phyloP scores from a whole-genome alignment of 2,329 filamentous ascomycete genomes.

The Parascedosporium putredinis region DNA sequence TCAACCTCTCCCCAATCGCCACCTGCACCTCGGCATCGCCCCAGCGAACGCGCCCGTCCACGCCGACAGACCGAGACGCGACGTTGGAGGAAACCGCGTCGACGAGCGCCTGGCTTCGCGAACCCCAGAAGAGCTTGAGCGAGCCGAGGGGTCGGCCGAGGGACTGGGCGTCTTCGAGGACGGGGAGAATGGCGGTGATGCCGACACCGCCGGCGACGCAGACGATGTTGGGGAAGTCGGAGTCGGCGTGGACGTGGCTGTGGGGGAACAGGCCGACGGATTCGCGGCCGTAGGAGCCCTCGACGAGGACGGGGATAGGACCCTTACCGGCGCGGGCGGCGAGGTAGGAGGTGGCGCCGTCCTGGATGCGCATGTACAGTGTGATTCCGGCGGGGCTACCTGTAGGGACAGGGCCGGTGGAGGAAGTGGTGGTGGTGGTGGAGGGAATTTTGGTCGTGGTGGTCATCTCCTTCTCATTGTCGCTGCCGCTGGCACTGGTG shows the following conservation, averaged over 20 bases:
- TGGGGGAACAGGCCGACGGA: not conserved
- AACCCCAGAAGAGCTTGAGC: conserved; percentile 21
- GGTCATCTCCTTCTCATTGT: not conserved
- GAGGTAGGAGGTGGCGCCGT: conserved; percentile 16
- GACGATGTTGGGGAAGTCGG: conserved; percentile 14
- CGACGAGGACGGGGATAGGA: conserved; percentile 17
- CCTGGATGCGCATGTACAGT: conserved; percentile 17
- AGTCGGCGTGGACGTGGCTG: not conserved
- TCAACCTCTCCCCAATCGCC: conserved; percentile 18
- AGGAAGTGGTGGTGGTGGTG: not conserved
- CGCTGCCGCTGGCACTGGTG: not conserved
- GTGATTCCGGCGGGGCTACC: conserved; percentile 16
- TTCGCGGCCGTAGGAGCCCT: conserved; percentile 17
- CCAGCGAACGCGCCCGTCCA: conserved; percentile 13
- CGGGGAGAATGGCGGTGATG: conserved; percentile 19
- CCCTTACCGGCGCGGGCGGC: conserved; percentile 9
- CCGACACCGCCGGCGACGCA: conserved; percentile 23
- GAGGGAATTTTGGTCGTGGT: not conserved
- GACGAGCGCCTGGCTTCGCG: conserved; percentile 16
- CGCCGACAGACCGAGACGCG: conserved; percentile 1
- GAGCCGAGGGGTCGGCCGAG: conserved; percentile 14
- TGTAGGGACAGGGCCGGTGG: not conserved
- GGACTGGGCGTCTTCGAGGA: conserved; percentile 14
- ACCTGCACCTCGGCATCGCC: conserved; percentile 19
- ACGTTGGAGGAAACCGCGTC: conserved; percentile 12